Evolutionary conservation across 352 stramenopile genomes (phyloP).

Genomic region (Halophytophthora polymorphica): DNA sequence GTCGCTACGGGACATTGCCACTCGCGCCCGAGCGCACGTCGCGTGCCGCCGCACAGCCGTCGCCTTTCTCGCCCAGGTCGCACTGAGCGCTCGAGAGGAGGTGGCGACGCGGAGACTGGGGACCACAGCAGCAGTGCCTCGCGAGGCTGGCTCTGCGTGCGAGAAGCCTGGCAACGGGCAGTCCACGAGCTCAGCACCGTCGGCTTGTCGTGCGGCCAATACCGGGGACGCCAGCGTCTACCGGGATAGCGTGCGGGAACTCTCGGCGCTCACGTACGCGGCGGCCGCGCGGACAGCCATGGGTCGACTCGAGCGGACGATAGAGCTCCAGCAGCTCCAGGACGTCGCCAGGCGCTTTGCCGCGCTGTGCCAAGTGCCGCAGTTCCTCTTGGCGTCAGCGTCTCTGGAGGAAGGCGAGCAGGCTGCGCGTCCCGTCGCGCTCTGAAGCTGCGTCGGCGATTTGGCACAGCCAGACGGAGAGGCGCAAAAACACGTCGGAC

Average conservation of each 20-base stretch:
- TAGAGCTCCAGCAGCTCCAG: constrained; percentile 29
- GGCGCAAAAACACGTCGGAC: not conserved
- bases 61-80: constrained; percentile 18
- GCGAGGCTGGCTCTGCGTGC: not conserved
- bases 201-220: not conserved
- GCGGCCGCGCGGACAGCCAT: constrained; percentile 20
- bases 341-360: constrained; percentile 26
- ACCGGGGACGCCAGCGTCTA: constrained; percentile 1
- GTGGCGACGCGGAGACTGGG: constrained; percentile 14
- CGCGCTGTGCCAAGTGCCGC: constrained; percentile 27
- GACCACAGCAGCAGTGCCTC: constrained; percentile 4
- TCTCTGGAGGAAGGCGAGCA: not conserved
- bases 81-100: constrained; percentile 19
- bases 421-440: not conserved
- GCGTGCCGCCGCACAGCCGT: constrained; percentile 18
- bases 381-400: constrained; percentile 2
- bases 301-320: constrained; percentile 17
- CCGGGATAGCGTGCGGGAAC: constrained; percentile 5
- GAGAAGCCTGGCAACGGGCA: not conserved
- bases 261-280: constrained; percentile 17
- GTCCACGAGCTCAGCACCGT: not conserved
- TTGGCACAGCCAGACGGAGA: not conserved
- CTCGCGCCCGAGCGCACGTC: constrained; percentile 29
- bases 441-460: too few relatives aligned
- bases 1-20: constrained; percentile 41